Base-by-base conservation (phyloP, 495 filamentous ascomycete species). In the Polyplosphaeria fusca region DNA sequence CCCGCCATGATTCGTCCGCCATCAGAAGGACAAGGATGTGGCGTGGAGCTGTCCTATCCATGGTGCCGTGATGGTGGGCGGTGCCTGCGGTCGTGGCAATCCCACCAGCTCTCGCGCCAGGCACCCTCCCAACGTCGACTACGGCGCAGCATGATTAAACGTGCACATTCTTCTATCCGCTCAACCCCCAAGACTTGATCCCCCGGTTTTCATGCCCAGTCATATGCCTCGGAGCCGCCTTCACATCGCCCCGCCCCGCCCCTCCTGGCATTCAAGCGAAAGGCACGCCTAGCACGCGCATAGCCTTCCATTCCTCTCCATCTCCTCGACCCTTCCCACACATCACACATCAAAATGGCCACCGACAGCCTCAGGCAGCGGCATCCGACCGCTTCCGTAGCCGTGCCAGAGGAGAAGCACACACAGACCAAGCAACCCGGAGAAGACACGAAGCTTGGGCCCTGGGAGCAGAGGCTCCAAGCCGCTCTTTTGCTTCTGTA, bases 381-480 rank as follows among this genome's bases (percentile, higher is more conserved):
- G 41, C 47, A 45, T 43, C 61, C 55, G 44, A 32, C 60, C 43
- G 38, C 50, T 56, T 65, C 61, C 51, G 61, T 49, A 23, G 48
- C 50, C 47, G 47, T 35, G 5, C 14, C 42, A 27, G 40, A 52
- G n/a, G 47, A 43, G 52, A 51, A 23, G 52, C 23, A 20, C 9
- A 42, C 39, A 27, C 30, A 54, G 32, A n/a, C 45, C 30, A 38
- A 44, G 46, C 85, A 88, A 66, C 83, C 85, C 7, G 83, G 76
- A 9, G 85, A 83, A 5, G 76, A 79, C 44, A 75, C 86, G 40
- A 86, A 86, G 65, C 83, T 93, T 78, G 83, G 85, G 32, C 70
- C 78, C 30, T 67, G 78, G 12, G 78, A 80, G 58, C 87, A 91
- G 58, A 30, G 85, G 16, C 50, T 88, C 5, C 82, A 89, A 35